Percentiles rank a stretch among this genome's conserved stretches.
phyloP scores from a whole-genome alignment of 1,284 basidiomycete genomes.

The Cystobasidium pallidum region DNA sequence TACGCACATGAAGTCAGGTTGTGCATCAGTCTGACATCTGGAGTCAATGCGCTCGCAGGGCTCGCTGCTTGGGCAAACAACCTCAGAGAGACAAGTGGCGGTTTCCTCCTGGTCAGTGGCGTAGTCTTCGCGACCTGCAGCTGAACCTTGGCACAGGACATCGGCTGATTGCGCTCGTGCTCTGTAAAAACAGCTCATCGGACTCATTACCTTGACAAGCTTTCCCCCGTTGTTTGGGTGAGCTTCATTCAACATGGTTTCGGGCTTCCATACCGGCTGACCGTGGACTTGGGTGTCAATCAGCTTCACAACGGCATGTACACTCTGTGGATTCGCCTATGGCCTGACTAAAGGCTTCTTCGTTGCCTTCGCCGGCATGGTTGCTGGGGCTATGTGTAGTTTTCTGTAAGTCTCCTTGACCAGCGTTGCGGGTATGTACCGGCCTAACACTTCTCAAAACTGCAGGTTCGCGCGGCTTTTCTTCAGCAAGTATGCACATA shows the following conservation, averaged over 20 bases:
- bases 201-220: conserved; percentile 63
- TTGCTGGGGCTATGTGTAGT: conserved; percentile 68
- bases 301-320: conserved; percentile 55
- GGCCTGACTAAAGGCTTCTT: conserved; percentile 70
- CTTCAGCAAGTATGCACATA: conserved; percentile 23
- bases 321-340: conserved; percentile 78
- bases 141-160: background rate
- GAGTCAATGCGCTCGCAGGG: no score
- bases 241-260: background rate
- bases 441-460: conserved; percentile 62
- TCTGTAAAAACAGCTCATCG: conserved; percentile 21
- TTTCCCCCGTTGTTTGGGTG: conserved; percentile 80
- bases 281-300: background rate
- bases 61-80: conserved; percentile 70
- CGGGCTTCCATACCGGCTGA: background rate
- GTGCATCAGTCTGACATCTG: no score
- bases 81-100: conserved; percentile 65
- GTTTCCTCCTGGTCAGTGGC: conserved; percentile 64
- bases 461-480: conserved; percentile 29
- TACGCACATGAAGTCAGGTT: no score
- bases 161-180: background rate
- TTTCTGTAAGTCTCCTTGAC: conserved; percentile 66
- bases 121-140: conserved; percentile 61
- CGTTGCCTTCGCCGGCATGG: conserved; percentile 66
- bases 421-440: conserved; percentile 65